Percentiles rank a stretch among this genome's conserved stretches.
Evolutionary conservation across 192 early-diverging fungal genomes (phyloP).

Genomic region (Diversispora epigaea): DNA sequence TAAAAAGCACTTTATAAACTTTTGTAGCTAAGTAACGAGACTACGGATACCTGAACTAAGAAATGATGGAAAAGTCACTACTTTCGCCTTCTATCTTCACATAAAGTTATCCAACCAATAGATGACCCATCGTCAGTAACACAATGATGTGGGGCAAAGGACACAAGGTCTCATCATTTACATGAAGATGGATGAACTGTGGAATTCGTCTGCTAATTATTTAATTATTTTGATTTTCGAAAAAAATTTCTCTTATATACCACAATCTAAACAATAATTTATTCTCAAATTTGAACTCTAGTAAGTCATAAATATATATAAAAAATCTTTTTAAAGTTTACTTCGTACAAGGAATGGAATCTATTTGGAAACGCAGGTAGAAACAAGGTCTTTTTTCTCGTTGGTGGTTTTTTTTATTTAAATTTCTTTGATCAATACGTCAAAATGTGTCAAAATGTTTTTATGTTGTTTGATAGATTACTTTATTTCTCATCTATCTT

Average conservation of each 20-base stretch:
- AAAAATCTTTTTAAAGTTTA: neutral
- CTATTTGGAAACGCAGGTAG: conserved; percentile 12
- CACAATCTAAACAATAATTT: neutral
- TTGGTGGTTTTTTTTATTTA: neutral
- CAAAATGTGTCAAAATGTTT: neutral
- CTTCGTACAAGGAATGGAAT: conserved; percentile 1
- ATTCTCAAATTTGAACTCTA: neutral
- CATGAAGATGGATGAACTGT: too few relatives aligned
- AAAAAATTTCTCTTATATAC: neutral
- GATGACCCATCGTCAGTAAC: neutral
- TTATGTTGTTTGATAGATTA: neutral
- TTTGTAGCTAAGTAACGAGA: too few relatives aligned
- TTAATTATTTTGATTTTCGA: conserved; percentile 10
- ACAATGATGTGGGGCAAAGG: neutral
- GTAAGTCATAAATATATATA: neutral
- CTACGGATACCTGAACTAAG: too few relatives aligned
- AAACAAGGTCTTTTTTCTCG: neutral
- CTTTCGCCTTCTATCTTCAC: too few relatives aligned
- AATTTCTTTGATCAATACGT: neutral
- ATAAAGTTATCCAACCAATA: neutral
- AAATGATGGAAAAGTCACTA: too few relatives aligned
- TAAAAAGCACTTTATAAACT: too few relatives aligned
- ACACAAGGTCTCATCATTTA: neutral
- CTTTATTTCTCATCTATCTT: neutral
- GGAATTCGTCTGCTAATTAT: conserved; percentile 1